Base-by-base conservation (phyloP, 768 basidiomycete species). In the Xerocomus potaroensis region DNA sequence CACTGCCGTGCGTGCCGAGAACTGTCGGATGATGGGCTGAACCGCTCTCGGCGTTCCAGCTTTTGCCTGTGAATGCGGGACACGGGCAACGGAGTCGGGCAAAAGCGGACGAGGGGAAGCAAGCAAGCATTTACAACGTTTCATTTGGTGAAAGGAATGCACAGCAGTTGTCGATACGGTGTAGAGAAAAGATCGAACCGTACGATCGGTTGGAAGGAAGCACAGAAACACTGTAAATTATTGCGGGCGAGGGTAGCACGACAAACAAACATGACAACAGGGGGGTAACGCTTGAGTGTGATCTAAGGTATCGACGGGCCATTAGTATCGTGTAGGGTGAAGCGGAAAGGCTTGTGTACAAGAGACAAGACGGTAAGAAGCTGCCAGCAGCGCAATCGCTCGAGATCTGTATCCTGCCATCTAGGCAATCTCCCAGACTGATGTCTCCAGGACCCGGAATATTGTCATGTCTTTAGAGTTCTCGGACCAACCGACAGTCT, bases 361-460 rank as follows among this genome's bases (percentile, higher is more conserved):
- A n/a, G 48, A 54, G 19, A 48, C 22, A 41, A 39, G 30, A 43
- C 15, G n/a, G 31, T 16, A 27, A 10, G 36, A 33, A 37, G 59
- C 50, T 52, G 54, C 48, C 46, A 38, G 64, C 61, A 63, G 57
- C 37, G 19, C 50, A 21, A 47, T 42, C 41, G 40, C 37, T 43
- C 36, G 36, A 50, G 32, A 23, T 30, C 31, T 9, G 16, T 15
- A 29, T 33, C 24, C 31, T 23, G 27, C 41, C 29, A 14, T 40
- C 62, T 63, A 85, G 41, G 71, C 68, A 43, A 88, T 74, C 70
- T 92, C 89, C 57, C 91, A 72, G 31, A 91, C 74, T 4, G 87
- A 84, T 12, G 80, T 83, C 68, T 92, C 89, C 58, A 91, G 66
- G 39, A 92, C 78, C 22, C 89, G 79, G 70, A 91, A 91, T 63